A percentile compares a stretch with the other conserved stretches of the same genome.
These are phyloP conservation scores for Rhizophlyctis rosea DNA, from an alignment of 192 early-diverging fungal species.

Conservation along the genomic window DNA sequence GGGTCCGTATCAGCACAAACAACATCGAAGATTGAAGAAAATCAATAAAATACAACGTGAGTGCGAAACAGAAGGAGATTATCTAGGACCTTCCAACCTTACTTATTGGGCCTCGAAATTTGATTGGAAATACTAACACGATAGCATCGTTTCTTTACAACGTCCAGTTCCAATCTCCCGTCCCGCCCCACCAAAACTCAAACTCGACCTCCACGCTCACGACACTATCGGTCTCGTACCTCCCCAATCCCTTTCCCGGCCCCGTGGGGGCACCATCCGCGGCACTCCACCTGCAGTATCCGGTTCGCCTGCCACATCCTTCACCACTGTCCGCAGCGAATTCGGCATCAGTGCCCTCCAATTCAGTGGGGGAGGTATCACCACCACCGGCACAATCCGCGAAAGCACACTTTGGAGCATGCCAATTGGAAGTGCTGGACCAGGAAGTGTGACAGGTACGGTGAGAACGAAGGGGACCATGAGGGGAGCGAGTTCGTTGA, in stretches of 20 bases:
- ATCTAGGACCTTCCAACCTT: no score
- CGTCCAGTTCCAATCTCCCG: conserved; percentile 10
- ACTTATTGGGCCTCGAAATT: no score
- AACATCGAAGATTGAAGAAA: conserved; percentile 18
- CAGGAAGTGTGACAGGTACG: no score
- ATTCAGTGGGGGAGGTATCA: not conserved
- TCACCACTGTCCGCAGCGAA: not conserved
- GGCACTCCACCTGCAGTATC: no score
- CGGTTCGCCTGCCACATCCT: not conserved
- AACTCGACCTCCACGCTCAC: conserved; percentile 13
- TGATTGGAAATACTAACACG: no score
- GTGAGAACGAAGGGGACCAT: no score
- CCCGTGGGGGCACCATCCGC: no score
- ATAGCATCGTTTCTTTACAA: not conserved
- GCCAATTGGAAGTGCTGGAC: no score
- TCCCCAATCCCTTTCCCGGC: conserved; percentile 2
- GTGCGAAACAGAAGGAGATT: not conserved
- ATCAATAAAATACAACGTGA: conserved; percentile 23
- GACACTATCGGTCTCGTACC: conserved; percentile 16
- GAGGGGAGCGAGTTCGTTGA: no score
- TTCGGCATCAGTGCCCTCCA: not conserved
- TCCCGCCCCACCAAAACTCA: conserved; percentile 8
- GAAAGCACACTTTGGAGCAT: no score
- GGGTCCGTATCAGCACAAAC: conserved; percentile 7
- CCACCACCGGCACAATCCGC: not conserved